Evolutionary conservation across 2,329 filamentous ascomycete genomes (phyloP), one percentile per base, ranked within the genome.

Genomic region (Fusarium fujikuroi): DNA sequence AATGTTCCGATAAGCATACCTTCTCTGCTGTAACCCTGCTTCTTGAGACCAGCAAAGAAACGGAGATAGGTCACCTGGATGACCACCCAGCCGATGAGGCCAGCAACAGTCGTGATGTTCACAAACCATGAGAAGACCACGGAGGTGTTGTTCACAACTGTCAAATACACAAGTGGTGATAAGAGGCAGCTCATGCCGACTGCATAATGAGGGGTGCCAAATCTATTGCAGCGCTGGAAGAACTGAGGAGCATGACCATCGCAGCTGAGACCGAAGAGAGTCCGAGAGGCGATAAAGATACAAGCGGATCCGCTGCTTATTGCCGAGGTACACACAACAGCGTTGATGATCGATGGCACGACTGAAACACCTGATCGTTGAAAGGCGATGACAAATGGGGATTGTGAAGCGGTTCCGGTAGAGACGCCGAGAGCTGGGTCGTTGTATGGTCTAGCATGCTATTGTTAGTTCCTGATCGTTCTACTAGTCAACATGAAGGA

Each of bases 401-500:
- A 59, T 4, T 59, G 56, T 10, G 42, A 46, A 2, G 56, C 56
- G 3, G 56, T 59, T 37, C 32, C 56, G 4, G 56, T 49, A 9
- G 56, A 59, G 6, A 59, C 42, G 5, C 19, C 18, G 7, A 59
- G 56, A 4, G 56, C 56, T 18, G 42, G 56, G n/a, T 59, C 56
- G 1, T 59, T 50, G 3, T 49, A 59, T 12, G 56, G 56, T 0
- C 56, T 58, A 18, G 9, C 18, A 2, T 19, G 2, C 1, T 3
- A 1, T n/a, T 5, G 1, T 58, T n/a, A 58, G 23, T 3, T 34
- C 0, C 15, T 3, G 2, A 3, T 7, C 0, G 7, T 14, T 15
- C 2, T 9, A 1, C 0, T 2, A 21, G 0, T 10, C 4, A 9
- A 8, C 9, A 1, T 3, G 1, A 19, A 23, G 3, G 3, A 30